Base-by-base conservation (phyloP, 345 rosid genomes). In the Acer negundo region DNA sequence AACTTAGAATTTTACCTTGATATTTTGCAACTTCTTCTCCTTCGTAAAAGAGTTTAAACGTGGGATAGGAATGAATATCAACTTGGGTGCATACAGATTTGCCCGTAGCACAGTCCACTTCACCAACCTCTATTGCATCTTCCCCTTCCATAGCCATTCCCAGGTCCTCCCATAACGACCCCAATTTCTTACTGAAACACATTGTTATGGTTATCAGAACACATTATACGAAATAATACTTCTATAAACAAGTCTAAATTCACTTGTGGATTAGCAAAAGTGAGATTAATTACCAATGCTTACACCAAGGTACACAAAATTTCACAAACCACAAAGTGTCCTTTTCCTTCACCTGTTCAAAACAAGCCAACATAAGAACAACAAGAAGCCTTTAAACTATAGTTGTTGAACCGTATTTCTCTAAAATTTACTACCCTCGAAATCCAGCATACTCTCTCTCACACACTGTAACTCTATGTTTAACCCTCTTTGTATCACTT, bases 221-320 rank as follows among this genome's bases (percentile, higher is more conserved):
- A 69, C 47, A 7, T 19, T 82, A 64, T 6, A 72, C 51, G 11
- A n/a, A 46, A 20, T 13, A 46, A 75, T 16, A 62, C 38, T 67
- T 47, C 4, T 0, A 74, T 3, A 76, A 67, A 49, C 53, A 69
- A 53, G 2, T 65, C 46, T 31, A 64, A 68, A 58, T 62, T 15
- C 7, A 68, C 78, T 40, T 1, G 35, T 15, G 20, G 65, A 42
- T 55, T 40, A 1, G 49, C 2, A 31, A 28, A 11, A 67, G 16
- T n/a, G 17, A 4, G 31, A 63, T 23, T 16, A 68, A 51, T 89
- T 84, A 96, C 99, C 99, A 96, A 76, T 96, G 99, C 89, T 96
- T 96, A 76, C 98, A 96, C 99, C 99, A 94, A 35, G 98, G 97
- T 68, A 96, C 98, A 77, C 99, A 96, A 72, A 96, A 96, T 68